Conservation (phyloP, 1,284 basidiomycete species). For the Vanrija sp. region DNA sequence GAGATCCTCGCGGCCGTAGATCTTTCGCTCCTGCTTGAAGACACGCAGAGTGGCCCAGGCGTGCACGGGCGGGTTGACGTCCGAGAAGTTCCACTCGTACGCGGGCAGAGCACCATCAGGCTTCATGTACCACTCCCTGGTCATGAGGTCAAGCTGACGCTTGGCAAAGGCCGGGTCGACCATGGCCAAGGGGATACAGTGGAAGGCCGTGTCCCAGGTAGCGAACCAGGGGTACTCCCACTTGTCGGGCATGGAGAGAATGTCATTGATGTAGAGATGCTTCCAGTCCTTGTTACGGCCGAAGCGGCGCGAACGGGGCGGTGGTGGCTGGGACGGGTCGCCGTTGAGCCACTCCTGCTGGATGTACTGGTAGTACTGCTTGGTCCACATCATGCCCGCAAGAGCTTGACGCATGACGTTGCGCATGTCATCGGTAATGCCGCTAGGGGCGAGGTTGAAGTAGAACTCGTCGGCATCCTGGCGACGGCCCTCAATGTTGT, state of each 20-base stretch:
- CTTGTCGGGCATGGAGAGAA: constrained; percentile 99
- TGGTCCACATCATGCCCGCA: constrained; percentile 98
- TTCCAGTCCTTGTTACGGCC: constrained; percentile 90
- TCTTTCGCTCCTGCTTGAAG: constrained; percentile 96
- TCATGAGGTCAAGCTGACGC: constrained; percentile 92
- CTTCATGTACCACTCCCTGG: constrained; percentile 97
- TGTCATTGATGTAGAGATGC: constrained; percentile 90
- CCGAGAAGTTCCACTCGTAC: constrained; percentile 98
- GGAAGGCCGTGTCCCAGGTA: constrained; percentile 94
- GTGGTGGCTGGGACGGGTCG: constrained; percentile 89
- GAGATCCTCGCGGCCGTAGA: constrained; percentile 85
- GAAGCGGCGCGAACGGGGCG: constrained; percentile 81
- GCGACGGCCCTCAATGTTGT: constrained; percentile 78
- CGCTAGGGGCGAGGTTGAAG: constrained; percentile 68
- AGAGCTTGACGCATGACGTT: constrained; percentile 98
- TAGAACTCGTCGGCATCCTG: constrained; percentile 97
- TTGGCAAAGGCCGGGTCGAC: constrained; percentile 94
- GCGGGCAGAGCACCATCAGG: constrained; percentile 97
- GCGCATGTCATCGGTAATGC: constrained; percentile 84
- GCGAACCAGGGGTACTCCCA: constrained; percentile 99
- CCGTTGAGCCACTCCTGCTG: constrained; percentile 95
- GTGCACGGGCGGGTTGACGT: constrained; percentile 96
- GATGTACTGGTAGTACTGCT: constrained; percentile 94
- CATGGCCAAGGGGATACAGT: constrained; percentile 93
- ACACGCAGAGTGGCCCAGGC: constrained; percentile 96